Conservation (phyloP, 169 alveolate species). For the Eimeria praecox region DNA sequence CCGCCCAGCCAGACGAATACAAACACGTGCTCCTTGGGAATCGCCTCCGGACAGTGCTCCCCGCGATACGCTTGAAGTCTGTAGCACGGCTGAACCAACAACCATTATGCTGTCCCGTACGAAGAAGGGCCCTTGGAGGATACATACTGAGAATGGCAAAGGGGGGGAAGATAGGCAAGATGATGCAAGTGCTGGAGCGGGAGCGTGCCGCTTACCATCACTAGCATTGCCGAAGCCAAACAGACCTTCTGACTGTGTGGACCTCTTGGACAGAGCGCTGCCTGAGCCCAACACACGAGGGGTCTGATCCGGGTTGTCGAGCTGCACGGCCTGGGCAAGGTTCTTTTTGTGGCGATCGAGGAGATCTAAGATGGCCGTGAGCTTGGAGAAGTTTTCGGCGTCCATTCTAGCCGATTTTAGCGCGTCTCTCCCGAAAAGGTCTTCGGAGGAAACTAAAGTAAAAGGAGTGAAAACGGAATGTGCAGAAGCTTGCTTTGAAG, state of each 20-base stretch:
- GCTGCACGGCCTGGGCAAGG: constrained; percentile 64
- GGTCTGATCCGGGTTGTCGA: background rate
- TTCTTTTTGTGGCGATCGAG: constrained; percentile 74
- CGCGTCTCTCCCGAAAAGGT: constrained; percentile 1
- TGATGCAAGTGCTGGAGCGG: background rate
- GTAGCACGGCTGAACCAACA: background rate
- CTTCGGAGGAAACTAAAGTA: constrained; percentile 20
- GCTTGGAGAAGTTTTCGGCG: constrained; percentile 75
- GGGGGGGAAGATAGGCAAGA: background rate
- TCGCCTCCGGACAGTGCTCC: background rate
- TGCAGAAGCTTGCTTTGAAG: constrained; percentile 34
- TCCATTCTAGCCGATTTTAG: constrained; percentile 52
- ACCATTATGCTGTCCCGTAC: background rate
- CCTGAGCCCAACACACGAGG: background rate
- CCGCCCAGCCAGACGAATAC: background rate
- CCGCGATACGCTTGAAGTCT: background rate
- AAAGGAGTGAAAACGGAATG: background rate
- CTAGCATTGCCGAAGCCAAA: constrained; percentile 43
- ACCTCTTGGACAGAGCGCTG: constrained; percentile 41
- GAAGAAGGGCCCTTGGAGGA: background rate
- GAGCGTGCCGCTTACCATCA: background rate
- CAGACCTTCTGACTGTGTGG: constrained; percentile 43
- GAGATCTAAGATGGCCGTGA: constrained; percentile 70
- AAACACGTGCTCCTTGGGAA: background rate
- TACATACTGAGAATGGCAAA: background rate